These are phyloP conservation scores for Telfairia occidentalis DNA, from an alignment of 331 rosid genomes.

Conservation along the genomic window DNA sequence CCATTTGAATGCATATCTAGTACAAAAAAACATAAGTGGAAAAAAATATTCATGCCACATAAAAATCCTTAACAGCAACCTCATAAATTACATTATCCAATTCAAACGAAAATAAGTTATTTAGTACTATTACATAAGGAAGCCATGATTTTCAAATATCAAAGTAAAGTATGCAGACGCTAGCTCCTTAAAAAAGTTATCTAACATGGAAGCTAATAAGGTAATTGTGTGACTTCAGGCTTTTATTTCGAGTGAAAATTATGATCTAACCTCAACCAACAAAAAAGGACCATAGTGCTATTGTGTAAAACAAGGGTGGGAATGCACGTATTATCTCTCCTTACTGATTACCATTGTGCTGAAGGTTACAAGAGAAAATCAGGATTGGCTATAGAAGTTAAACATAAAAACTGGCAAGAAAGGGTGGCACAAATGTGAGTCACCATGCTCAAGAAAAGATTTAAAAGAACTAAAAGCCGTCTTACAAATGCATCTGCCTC, in stretches of 20 bases:
- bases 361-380: background rate
- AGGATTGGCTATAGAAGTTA: background rate
- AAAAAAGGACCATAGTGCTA: background rate
- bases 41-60: background rate
- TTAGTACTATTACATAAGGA: background rate
- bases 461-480: background rate
- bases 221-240: background rate
- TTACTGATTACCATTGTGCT: background rate
- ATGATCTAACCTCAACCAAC: background rate
- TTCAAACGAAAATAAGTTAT: background rate
- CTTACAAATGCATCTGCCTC: slow-evolving; percentile 98
- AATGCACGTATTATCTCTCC: background rate
- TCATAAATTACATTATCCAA: background rate
- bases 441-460: background rate
- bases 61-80: background rate
- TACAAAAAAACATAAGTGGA: background rate
- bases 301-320: background rate
- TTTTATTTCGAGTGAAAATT: background rate
- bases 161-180: background rate
- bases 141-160: background rate
- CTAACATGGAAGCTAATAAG: background rate
- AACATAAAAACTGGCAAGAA: background rate
- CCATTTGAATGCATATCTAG: background rate
- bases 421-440: background rate
- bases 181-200: background rate